Percentiles rank a stretch among this genome's conserved stretches.
phyloP scores from a whole-genome alignment of 2,329 filamentous ascomycete genomes.

The Claviceps africana region DNA sequence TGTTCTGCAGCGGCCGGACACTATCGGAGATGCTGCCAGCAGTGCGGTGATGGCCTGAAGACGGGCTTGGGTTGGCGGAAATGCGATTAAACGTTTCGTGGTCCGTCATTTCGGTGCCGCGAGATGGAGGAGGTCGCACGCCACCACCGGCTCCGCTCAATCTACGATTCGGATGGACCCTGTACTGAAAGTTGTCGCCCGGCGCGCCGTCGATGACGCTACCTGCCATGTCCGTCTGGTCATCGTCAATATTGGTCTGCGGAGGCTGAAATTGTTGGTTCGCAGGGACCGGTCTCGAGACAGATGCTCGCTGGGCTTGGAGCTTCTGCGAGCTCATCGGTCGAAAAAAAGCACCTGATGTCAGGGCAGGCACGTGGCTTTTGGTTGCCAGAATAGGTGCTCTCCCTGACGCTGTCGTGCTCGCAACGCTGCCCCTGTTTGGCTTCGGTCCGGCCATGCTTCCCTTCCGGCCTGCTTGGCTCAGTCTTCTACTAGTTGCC shows the following conservation, averaged over 20 bases:
- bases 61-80: constrained; percentile 63
- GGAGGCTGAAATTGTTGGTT: constrained; percentile 21
- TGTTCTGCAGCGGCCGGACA: constrained; percentile 57
- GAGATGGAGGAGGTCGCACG: constrained; percentile 51
- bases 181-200: constrained; percentile 44
- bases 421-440: constrained; percentile 29
- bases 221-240: constrained; percentile 30
- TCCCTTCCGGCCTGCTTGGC: constrained; percentile 42
- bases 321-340: constrained; percentile 94
- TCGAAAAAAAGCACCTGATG: constrained; percentile 82
- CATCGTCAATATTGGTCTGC: constrained; percentile 21
- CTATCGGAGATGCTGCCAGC: constrained; percentile 61
- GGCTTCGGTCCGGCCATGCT: constrained; percentile 27
- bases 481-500: constrained; percentile 38
- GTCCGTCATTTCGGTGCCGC: constrained; percentile 71
- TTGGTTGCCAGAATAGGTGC: constrained; percentile 52
- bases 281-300: constrained; percentile 28
- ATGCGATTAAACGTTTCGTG: constrained; percentile 55
- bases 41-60: constrained; percentile 38
- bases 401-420: constrained; percentile 34
- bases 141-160: constrained; percentile 22
- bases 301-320: constrained; percentile 68
- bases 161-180: constrained; percentile 18
- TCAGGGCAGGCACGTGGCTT: constrained; percentile 80
- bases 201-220: constrained; percentile 27